Base-by-base conservation (phyloP, 768 basidiomycete genomes). In the Lentinula guzmanii region DNA sequence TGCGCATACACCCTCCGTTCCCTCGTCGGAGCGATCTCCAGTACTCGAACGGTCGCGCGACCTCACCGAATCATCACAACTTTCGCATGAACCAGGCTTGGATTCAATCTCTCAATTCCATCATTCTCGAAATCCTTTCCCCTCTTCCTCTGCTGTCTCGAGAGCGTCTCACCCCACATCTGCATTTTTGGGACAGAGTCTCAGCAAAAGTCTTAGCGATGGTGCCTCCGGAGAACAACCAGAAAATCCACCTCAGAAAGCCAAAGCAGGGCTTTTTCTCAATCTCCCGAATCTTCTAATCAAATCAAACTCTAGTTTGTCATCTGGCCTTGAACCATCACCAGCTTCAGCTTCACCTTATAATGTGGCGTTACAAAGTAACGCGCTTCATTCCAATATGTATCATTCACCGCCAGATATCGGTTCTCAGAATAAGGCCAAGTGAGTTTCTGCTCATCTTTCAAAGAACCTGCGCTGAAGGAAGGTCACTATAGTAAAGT, bases 41-140 rank as follows among this genome's bases (percentile, higher is more conserved):
- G 28, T 35, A 53, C 33, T 28, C 5, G 33, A 42, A 54, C 16
- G 43, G 61, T 54, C 41, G 39, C 42, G n/a, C 28, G 16, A 53
- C 24, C 16, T 16, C 3, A 39, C 2, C 31, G 52, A n/a, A 18
- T 39, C 31, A 9, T 3, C 16, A 1, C 9, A 35, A 11, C 2
- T 15, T 16, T 50, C 21, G 18, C 50, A 34, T 60, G 42, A n/a
- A 53, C 9, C 62, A 39, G 11, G 18, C 35, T 46, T 42, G 41
- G 46, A 39, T 50, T 48, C 31, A 50, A 52, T 21, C 62, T 56
- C 41, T 28, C 63, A 24, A 55, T 33, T 3, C 33, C 74, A 76
- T 64, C 72, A 76, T 37, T 64, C 73, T 11, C 71, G 76, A 6
- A 75, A 72, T 60, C 74, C 75, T 1, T 73, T 76, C 37, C 70